Base-by-base conservation (phyloP, 208 protist species). In the Trypanosoma boissoni region DNA sequence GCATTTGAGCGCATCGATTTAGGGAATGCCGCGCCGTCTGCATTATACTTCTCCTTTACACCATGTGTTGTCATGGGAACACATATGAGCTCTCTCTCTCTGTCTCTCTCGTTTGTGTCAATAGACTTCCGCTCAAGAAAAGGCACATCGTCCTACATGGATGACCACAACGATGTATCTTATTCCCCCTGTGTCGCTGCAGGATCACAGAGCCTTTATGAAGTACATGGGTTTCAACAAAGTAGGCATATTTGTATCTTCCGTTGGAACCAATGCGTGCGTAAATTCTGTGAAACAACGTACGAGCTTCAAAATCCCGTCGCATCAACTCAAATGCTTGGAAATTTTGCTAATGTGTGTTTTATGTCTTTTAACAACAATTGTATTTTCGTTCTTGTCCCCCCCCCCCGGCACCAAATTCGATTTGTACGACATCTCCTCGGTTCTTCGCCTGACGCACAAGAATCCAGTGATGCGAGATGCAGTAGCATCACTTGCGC, bases 331-430 rank as follows among this genome's bases (percentile, higher is more conserved):
- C 61, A 16, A 55, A 50, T 7, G 39, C 32, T n/a, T 43, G 45
- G 58, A 49, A 61, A 66, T 4, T 78, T 78, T 24, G 44, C 56
- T 18, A 55, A 72, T 23, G 74, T 78, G 12, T 52, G 64, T 21
- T 90, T 90, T 55, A 78, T 83, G 67, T 78, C 83, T 6, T 60
- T 72, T 39, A 90, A 90, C 65, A 86, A 86, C 68, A 90, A 90
- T 58, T 90, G 84, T 52, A 44, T 85, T 18, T 57, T 90, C 12
- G 78, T 86, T 18, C 61, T 90, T 18, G 78, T 86, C 32, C 74
- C 66, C 52, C 78, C 69, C 49, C 49, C 66, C n/a, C 64, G 67
- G 29, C 60, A 72, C 39, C 63, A 54, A n/a, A 53, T 72, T 86
- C 24, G 59, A 67, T 14, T 57, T 90, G 12, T 86, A 82, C 65